Base-by-base conservation (phyloP, 768 basidiomycete genomes). In the Chalciporus piperatus region DNA sequence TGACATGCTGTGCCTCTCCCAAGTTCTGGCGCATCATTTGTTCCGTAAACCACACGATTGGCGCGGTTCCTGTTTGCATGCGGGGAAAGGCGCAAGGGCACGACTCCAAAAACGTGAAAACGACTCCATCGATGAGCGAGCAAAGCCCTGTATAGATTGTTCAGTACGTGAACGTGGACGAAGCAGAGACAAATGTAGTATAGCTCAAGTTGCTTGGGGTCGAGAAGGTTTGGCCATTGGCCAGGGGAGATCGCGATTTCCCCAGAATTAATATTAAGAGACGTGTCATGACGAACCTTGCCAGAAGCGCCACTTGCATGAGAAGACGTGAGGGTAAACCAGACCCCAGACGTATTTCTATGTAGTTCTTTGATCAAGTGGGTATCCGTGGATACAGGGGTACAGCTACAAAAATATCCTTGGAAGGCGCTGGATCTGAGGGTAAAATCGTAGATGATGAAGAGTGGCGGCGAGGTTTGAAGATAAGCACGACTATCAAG, bases 401-500 rank as follows among this genome's bases (percentile, higher is more conserved):
- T 60, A 63, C 61, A 60, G 60, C 50, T 60, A 70, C 62, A 62
- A 59, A 47, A 66, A 55, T 57, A 60, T 71, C 59, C 51, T 44
- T 39, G 43, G 57, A 43, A 50, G 55, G 47, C 10, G 64, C 55
- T 32, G 71, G 40, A 45, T 66, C 72, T 54, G 66, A 56, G 12
- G 54, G 40, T 14, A 53, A 54, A 37, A 68, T 57, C 41, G 72
- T 56, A 46, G 74, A 37, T 37, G 35, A n/a, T 49, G 70, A 54
- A 43, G 67, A 57, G 51, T 76, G 81, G 59, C 78, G 74, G 67
- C 83, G 85, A 40, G 95, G 93, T 74, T 97, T 98, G 77, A 96
- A 92, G 51, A 98, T 87, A 62, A 99, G 79, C 44, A 94, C 82
- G 56, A 98, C 61, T 62, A 96, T 79, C 50, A 94, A 80, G 13